Conservation (phyloP, 495 filamentous ascomycete species). For the Parathielavia appendiculata region DNA sequence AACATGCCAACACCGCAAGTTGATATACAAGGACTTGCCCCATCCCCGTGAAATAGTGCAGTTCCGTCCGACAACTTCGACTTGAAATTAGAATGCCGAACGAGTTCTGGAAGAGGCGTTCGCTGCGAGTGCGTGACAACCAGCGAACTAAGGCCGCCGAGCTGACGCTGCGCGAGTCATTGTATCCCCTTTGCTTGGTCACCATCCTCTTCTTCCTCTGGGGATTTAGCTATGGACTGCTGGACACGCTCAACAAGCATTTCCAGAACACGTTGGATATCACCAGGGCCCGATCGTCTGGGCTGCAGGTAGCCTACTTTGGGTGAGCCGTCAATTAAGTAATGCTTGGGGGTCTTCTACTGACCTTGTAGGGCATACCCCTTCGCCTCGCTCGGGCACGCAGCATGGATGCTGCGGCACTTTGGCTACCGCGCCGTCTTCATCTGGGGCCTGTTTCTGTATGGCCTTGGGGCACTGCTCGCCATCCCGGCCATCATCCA, state of each 20-base stretch:
- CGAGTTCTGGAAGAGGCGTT: slow-evolving; percentile 27
- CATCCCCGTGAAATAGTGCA: no score
- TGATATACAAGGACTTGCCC: not conserved
- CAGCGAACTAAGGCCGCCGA: slow-evolving; percentile 52
- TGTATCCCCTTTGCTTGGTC: slow-evolving; percentile 53
- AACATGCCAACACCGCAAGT: not conserved
- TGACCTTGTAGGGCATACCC: slow-evolving; percentile 44
- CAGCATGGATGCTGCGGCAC: slow-evolving; percentile 58
- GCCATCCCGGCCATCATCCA: slow-evolving; percentile 50
- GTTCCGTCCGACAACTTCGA: not conserved
- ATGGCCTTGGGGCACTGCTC: slow-evolving; percentile 48
- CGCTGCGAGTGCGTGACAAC: slow-evolving; percentile 41
- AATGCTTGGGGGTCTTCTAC: not conserved
- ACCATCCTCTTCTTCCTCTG: slow-evolving; percentile 81
- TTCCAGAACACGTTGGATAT: slow-evolving; percentile 42
- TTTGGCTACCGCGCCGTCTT: slow-evolving; percentile 60
- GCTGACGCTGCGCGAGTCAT: slow-evolving; percentile 51
- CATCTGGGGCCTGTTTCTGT: slow-evolving; percentile 38
- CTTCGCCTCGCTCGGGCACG: slow-evolving; percentile 47
- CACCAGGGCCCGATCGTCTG: slow-evolving; percentile 29
- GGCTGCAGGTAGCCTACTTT: slow-evolving; percentile 40
- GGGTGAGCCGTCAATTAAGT: slow-evolving; percentile 23
- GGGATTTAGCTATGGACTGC: slow-evolving; percentile 78
- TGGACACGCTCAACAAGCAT: slow-evolving; percentile 40
- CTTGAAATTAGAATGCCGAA: not conserved